Conservation (phyloP, 148 eudicot species). For the Persicaria tinctoria region DNA sequence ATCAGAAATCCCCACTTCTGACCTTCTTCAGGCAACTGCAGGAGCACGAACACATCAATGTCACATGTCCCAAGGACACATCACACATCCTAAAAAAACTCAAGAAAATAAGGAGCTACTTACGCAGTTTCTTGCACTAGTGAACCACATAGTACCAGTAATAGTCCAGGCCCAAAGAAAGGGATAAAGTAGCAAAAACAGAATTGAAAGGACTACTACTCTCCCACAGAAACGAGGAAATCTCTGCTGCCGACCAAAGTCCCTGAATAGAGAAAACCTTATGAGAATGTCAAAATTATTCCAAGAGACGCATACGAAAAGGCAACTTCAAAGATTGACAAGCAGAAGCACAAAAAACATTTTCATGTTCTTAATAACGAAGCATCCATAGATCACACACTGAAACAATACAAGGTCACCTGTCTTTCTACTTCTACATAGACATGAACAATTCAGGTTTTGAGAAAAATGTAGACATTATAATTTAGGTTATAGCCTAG, state of each 20-base stretch:
- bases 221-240: conserved; percentile 88
- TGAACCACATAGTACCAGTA: conserved; percentile 86
- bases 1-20: conserved; percentile 97
- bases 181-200: conserved; percentile 70
- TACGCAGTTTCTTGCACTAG: conserved; percentile 68
- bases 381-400: neutral
- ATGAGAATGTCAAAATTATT: conserved; percentile 12
- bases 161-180: conserved; percentile 92
- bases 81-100: neutral
- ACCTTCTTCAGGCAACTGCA: conserved; percentile 92
- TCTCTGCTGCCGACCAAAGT: conserved; percentile 92
- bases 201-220: conserved; percentile 69
- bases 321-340: neutral
- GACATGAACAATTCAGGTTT: neutral
- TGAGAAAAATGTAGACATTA: neutral
- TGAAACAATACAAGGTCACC: neutral
- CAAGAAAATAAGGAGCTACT: conserved; percentile 19
- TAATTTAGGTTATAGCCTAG: neutral
- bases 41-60: conserved; percentile 19
- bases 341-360: neutral
- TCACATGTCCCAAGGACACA: neutral
- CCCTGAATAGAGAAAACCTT: conserved; percentile 55
- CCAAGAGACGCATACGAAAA: neutral
- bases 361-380: neutral
- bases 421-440: neutral